Percentiles rank a stretch among this genome's conserved stretches.
phyloP scores from a whole-genome alignment of 164 flowering plant species.

The Euptelea pleiosperma region DNA sequence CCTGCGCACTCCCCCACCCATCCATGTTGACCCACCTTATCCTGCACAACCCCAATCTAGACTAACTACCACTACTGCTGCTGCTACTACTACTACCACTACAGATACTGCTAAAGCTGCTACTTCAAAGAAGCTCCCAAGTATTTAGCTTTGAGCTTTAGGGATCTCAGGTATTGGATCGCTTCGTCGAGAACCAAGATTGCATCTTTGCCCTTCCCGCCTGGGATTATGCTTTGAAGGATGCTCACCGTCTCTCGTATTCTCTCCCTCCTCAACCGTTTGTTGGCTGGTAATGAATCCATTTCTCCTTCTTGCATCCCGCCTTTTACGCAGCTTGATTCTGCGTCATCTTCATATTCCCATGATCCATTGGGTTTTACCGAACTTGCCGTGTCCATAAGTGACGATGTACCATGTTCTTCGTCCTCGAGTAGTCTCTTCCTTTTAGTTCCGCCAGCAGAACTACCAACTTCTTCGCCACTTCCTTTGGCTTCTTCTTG shows the following conservation, averaged over 20 bases:
- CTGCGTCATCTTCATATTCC: conserved; percentile 47
- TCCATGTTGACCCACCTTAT: not conserved
- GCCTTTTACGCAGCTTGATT: conserved; percentile 36
- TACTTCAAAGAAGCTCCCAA: conserved; percentile 33
- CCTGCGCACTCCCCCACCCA: no score
- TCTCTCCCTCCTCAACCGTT: conserved; percentile 45
- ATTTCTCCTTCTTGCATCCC: conserved; percentile 10
- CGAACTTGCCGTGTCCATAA: conserved; percentile 45
- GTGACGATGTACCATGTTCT: conserved; percentile 20
- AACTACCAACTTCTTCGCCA: conserved; percentile 54
- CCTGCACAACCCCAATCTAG: not conserved
- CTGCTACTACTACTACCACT: not conserved
- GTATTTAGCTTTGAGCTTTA: conserved; percentile 54
- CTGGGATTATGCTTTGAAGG: conserved; percentile 67
- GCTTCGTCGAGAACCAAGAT: conserved; percentile 72
- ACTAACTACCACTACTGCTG: not conserved
- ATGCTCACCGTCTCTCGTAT: conserved; percentile 54
- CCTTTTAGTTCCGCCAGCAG: conserved; percentile 36
- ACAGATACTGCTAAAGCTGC: not conserved
- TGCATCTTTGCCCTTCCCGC: conserved; percentile 57
- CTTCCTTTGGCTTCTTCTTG: conserved; percentile 24
- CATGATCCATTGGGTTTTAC: conserved; percentile 15
- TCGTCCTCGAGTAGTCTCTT: conserved; percentile 32
- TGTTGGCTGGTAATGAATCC: conserved; percentile 23
- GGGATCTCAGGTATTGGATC: conserved; percentile 53